Evolutionary conservation across 225 moss, liverwort and hornwort species (phyloP), one percentile per base, ranked within the genome.

Genomic region (Thuidium tamariscinum): DNA sequence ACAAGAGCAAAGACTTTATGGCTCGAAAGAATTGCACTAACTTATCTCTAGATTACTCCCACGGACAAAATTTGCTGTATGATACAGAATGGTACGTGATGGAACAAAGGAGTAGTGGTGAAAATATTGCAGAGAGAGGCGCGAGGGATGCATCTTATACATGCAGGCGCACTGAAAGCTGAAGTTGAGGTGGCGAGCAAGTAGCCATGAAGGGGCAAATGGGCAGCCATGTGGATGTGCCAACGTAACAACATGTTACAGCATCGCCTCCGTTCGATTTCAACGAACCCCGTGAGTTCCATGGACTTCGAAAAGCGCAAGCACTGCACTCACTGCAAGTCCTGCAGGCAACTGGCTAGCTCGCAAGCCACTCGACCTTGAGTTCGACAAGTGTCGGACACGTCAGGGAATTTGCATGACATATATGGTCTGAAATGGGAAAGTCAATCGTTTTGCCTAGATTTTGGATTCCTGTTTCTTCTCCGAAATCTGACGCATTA

Each of bases 111-210:
- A n/a, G n/a, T n/a, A n/a, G n/a, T n/a, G n/a, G 13, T 20, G 39
- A 48, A 13, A 29, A 25, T 27, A 44, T 9, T 59, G 61, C 11
- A 4, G 26, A 27, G 15, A n/a, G 20, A 25, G 0, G 48, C 4
- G 3, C n/a, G n/a, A 56, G 16, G 15, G 19, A 21, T 44, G 71
- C 1, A 4, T 42, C 22, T 79, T 83, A 60, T 78, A 83, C 82
- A 12, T 25, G 42, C 32, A 54, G 62, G 30, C 27, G 65, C 36
- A 42, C 17, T 13, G 8, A 51, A 88, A 83, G 86, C 52, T 21
- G 74, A 29, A 54, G 75, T 80, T 80, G 79, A 86, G 86, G 88
- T 88, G 90, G 61, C 83, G 48, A 86, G 88, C 80, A 83, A 20
- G 51, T 0, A 66, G 74, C 23, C 44, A n/a, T 25, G 60, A 26